Evolutionary conservation across 176 grass and related monocot species (phyloP).

Genomic region (Oryza punctata): DNA sequence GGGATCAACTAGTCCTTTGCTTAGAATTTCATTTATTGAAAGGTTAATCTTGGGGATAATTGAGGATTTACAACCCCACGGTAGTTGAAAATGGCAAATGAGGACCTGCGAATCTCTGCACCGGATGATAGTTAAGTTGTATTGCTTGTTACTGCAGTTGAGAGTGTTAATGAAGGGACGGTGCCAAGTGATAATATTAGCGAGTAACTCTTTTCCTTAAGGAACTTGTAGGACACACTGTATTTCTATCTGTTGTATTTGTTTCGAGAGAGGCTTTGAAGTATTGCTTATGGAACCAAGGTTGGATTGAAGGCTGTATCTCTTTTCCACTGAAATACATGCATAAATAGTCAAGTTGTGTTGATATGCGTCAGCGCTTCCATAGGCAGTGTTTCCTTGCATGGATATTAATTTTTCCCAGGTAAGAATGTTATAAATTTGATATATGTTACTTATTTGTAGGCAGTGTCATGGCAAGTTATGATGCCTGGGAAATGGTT

Average conservation of each 20-base stretch:
- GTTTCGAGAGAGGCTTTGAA: not conserved
- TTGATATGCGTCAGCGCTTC: not conserved
- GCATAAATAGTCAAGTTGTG: not conserved
- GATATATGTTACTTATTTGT: not conserved
- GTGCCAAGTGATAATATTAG: not conserved
- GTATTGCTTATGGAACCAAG: slow-evolving; percentile 32
- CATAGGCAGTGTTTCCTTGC: not conserved
- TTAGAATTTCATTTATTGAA: too few relatives aligned
- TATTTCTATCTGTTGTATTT: not conserved
- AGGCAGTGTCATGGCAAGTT: not conserved
- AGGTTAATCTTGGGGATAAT: too few relatives aligned
- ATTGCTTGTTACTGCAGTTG: slow-evolving; percentile 14
- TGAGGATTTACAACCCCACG: too few relatives aligned
- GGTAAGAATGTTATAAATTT: slow-evolving; percentile 18
- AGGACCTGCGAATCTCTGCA: too few relatives aligned
- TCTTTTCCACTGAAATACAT: not conserved
- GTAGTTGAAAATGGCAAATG: too few relatives aligned
- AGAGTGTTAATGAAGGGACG: slow-evolving; percentile 29
- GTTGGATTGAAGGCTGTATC: not conserved
- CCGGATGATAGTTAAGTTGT: too few relatives aligned
- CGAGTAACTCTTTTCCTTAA: slow-evolving; percentile 15
- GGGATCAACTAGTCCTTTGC: too few relatives aligned
- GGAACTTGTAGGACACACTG: slow-evolving; percentile 1
- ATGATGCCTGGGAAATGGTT: too few relatives aligned
- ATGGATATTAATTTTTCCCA: not conserved